Base-by-base conservation (phyloP, 345 rosid genomes). In the Salix koriyanagi region DNA sequence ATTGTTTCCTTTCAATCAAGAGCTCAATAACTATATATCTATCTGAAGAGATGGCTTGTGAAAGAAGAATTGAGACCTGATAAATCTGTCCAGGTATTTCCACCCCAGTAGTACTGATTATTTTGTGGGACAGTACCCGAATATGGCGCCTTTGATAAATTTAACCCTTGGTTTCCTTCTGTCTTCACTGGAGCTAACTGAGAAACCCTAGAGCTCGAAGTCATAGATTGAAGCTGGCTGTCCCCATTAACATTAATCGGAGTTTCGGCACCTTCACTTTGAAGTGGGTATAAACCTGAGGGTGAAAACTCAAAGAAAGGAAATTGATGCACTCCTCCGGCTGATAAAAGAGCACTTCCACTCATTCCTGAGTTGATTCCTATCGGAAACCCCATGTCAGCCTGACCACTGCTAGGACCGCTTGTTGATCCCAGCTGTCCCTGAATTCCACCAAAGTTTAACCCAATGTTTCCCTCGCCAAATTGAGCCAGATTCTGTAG, bases 191-290 rank as follows among this genome's bases (percentile, higher is more conserved):
- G 85, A 78, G 87, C 79, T 32, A 83, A 11, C 48, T 88, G 87
- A 72, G 89, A 85, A 89, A 77, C 89, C 87, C 97, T 87, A 86
- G 91, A 79, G 73, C 76, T 82, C 6, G 86, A 37, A 84, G 69
- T 75, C 76, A 79, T 67, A 42, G 84, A 56, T 32, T 78, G 77
- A 76, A 44, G 34, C 65, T 74, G 83, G 79, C 26, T 72, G 0
- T 80, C 83, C 39, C 84, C 87, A 28, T 69, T 84, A 77, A 84
- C 65, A 2, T 87, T 76, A 52, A 84, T 32, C 39, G 91, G 28
- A n/a, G 89, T 72, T 79, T 82, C 88, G 21, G 84, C 75, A 16
- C 87, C 88, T 56, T 86, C 89, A 67, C 75, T 75, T 62, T 82
- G 89, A 67, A 84, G 87, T 73, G 85, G 76, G 69, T 72, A 88